phyloP scores from a whole-genome alignment of 176 grass and related monocot genomes.

The Alloteropsis semialata region DNA sequence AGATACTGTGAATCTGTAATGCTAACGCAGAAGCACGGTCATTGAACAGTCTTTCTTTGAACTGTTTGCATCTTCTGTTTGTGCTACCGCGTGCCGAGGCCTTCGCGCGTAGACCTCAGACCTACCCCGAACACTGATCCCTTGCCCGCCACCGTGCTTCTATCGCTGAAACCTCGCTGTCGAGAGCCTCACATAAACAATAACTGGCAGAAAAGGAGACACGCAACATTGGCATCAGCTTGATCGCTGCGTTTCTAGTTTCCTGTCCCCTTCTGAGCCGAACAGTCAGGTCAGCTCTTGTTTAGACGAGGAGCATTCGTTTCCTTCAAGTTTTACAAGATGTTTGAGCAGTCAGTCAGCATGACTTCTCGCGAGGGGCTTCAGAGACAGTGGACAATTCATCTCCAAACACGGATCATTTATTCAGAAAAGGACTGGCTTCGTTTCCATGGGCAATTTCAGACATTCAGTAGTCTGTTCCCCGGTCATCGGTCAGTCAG shows the following conservation, averaged over 20 bases:
- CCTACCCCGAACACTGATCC: not conserved
- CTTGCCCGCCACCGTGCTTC: not conserved
- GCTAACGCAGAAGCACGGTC: not conserved
- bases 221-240: not conserved
- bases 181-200: not conserved
- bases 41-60: not conserved
- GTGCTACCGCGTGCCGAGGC: too few relatives aligned
- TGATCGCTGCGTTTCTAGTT: constrained; percentile 7
- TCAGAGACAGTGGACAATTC: too few relatives aligned
- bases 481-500: not conserved
- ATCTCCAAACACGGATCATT: not conserved
- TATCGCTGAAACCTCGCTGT: constrained; percentile 10
- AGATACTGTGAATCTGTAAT: not conserved
- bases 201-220: not conserved
- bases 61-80: too few relatives aligned
- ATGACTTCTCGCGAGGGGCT: too few relatives aligned
- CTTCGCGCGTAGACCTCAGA: not conserved
- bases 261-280: not conserved
- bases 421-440: not conserved
- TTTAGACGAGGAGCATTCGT: not conserved
- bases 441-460: not conserved
- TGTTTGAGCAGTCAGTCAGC: constrained; percentile 1
- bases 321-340: constrained; percentile 29
- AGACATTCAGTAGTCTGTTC: not conserved
- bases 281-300: not conserved